Conservation (phyloP, 2,329 filamentous ascomycete genomes). For the Plenodomus biglobosus region DNA sequence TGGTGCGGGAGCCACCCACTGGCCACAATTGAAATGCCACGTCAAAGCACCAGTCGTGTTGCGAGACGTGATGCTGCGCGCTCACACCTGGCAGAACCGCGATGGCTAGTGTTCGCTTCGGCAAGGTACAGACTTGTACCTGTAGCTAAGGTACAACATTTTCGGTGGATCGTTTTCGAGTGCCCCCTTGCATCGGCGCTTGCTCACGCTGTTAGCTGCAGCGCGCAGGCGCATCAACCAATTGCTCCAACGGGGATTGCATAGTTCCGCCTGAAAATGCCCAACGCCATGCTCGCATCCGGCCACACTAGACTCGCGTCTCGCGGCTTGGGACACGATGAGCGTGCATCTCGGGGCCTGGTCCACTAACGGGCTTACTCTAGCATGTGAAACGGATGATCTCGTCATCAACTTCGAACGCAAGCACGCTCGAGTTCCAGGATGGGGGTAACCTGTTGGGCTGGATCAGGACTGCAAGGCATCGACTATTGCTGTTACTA, state of each 20-base stretch:
- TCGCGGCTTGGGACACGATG: conserved; percentile 13
- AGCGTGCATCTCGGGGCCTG: conserved; percentile 6
- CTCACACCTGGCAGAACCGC: conserved; percentile 17
- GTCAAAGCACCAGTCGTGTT: neutral
- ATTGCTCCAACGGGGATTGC: conserved; percentile 21
- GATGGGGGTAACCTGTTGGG: conserved; percentile 6
- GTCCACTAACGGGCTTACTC: conserved; percentile 16
- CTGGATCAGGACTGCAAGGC: conserved; percentile 15
- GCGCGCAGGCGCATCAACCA: conserved; percentile 26
- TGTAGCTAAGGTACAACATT: conserved; percentile 7
- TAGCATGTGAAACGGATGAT: conserved; percentile 35
- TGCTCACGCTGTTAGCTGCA: conserved; percentile 32
- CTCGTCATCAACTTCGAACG: conserved; percentile 14
- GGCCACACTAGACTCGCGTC: conserved; percentile 10
- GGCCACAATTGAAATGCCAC: neutral
- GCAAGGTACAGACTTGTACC: conserved; percentile 44
- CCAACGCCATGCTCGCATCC: conserved; percentile 22
- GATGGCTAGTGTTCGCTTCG: conserved; percentile 43
- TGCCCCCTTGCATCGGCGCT: conserved; percentile 43
- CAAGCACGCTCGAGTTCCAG: conserved; percentile 10
- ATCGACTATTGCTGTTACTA: conserved; percentile 14
- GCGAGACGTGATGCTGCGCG: conserved; percentile 11
- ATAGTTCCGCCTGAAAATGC: conserved; percentile 17
- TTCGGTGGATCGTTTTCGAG: conserved; percentile 38
- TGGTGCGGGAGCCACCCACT: neutral